Conservation (phyloP, 1,139 yeast species). For the Wickerhamomyces sp. region DNA sequence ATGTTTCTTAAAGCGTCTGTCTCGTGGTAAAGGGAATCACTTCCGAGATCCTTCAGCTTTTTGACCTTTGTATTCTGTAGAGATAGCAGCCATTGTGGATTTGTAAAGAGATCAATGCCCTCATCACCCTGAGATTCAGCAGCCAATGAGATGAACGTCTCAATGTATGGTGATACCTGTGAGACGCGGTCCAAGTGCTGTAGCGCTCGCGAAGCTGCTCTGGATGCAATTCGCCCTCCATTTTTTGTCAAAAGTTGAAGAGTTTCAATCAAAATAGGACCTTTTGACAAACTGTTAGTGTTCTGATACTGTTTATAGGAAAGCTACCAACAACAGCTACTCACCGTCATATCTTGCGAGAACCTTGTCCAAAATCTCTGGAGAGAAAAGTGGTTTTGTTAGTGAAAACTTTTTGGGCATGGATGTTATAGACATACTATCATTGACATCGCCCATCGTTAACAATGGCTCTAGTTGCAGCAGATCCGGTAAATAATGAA, state of each 20-base stretch:
- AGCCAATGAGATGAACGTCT: conserved; percentile 5
- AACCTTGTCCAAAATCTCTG: neutral
- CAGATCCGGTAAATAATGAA: no score
- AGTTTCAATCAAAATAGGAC: conserved; percentile 13
- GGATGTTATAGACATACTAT: no score
- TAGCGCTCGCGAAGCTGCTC: conserved; percentile 10
- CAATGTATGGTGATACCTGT: conserved; percentile 13
- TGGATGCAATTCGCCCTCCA: neutral
- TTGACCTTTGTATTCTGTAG: conserved; percentile 7
- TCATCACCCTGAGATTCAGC: neutral
- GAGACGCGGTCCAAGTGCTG: conserved; percentile 7
- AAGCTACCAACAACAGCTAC: neutral
- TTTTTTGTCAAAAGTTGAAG: conserved; percentile 7
- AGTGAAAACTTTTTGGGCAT: no score
- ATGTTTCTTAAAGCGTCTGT: conserved; percentile 13
- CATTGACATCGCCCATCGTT: neutral
- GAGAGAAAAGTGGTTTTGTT: neutral
- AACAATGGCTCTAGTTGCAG: neutral
- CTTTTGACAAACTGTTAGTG: neutral
- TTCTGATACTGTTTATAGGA: no score
- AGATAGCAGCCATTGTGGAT: conserved; percentile 9
- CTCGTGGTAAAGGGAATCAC: conserved; percentile 19
- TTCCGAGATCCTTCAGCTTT: conserved; percentile 10
- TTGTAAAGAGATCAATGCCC: conserved; percentile 2
- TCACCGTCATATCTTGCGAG: conserved; percentile 9